Conservation (phyloP, 768 basidiomycete species). For the Dioszegia crocea region DNA sequence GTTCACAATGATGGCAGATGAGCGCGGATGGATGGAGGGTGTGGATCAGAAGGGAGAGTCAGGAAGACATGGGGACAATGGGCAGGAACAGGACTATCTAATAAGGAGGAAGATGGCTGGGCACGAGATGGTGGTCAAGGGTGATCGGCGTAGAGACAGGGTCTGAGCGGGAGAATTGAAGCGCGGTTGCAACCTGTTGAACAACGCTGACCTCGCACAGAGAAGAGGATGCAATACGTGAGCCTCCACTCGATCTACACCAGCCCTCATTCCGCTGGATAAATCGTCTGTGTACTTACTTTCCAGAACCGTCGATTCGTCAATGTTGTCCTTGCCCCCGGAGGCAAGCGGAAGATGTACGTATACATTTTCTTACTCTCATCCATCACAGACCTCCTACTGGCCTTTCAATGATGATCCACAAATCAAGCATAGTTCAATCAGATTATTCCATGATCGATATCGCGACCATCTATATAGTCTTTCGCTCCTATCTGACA, state of each 20-base stretch:
- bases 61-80: background rate
- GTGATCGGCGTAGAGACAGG: too few relatives aligned
- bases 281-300: background rate
- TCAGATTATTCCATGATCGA: conserved; percentile 71
- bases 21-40: background rate
- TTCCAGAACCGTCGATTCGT: conserved; percentile 54
- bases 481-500: conserved; percentile 99
- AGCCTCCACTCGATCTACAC: conserved; percentile 56
- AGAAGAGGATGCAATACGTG: conserved; percentile 93
- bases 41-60: background rate
- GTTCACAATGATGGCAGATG: background rate
- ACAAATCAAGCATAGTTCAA: conserved; percentile 82
- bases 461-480: conserved; percentile 77
- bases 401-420: conserved; percentile 37
- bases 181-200: background rate
- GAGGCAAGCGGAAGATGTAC: conserved; percentile 94
- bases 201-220: conserved; percentile 12
- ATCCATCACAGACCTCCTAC: conserved; percentile 5
- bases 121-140: too few relatives aligned
- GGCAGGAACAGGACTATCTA: too few relatives aligned
- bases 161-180: too few relatives aligned
- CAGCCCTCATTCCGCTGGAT: background rate
- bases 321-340: conserved; percentile 82
- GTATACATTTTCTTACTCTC: conserved; percentile 50
- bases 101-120: too few relatives aligned